phyloP scores from a whole-genome alignment of 1,284 basidiomycete species.

The Lentinus polychrous region DNA sequence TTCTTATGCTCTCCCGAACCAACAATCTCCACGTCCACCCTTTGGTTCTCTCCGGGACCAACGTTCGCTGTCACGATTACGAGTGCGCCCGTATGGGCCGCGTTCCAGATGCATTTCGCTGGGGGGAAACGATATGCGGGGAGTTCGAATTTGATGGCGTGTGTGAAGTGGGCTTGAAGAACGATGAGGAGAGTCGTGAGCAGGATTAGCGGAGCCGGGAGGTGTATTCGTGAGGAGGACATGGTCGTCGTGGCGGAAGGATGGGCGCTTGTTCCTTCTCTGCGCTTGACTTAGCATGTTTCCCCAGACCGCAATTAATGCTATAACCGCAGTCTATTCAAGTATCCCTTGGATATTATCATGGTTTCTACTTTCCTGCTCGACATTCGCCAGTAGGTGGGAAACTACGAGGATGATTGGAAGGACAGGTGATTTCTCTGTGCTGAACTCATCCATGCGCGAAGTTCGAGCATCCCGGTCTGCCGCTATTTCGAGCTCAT shows the following conservation, averaged over 20 bases:
- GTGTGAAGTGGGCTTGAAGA: constrained; percentile 22
- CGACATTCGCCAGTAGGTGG: too few species aligned
- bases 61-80: constrained; percentile 95
- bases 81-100: constrained; percentile 78
- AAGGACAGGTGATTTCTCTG: neutral
- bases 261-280: neutral
- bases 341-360: too few species aligned
- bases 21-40: constrained; percentile 90
- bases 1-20: constrained; percentile 87
- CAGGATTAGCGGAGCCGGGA: neutral
- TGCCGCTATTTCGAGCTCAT: too few species aligned
- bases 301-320: neutral
- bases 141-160: constrained; percentile 81
- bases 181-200: constrained; percentile 16
- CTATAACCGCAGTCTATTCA: too few species aligned
- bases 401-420: too few species aligned
- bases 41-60: constrained; percentile 63
- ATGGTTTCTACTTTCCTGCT: too few species aligned
- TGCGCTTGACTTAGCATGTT: neutral
- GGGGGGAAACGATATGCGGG: constrained; percentile 63
- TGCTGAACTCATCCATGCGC: too few species aligned
- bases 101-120: constrained; percentile 89
- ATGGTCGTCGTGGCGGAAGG: constrained; percentile 1
- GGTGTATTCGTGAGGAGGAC: constrained; percentile 1
- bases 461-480: neutral